Percentiles rank a stretch among this genome's conserved stretches.
These are phyloP conservation scores for Tulasnella sp. DNA, from an alignment of 768 basidiomycete genomes.

Conservation along the genomic window DNA sequence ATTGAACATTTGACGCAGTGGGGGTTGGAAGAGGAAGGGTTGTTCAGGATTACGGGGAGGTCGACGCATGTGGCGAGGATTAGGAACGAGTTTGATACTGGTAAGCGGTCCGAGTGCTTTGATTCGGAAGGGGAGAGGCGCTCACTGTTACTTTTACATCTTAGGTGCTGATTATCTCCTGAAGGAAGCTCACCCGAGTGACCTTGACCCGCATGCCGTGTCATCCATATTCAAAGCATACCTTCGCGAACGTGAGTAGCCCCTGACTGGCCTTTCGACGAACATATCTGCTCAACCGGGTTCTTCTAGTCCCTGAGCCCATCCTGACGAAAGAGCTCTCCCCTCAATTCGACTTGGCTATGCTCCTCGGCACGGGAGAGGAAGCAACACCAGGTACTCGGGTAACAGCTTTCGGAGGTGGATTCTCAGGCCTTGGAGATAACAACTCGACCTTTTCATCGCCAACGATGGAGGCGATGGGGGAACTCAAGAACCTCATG, in stretches of 20 bases:
- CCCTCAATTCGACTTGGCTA: slow-evolving; percentile 71
- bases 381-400: slow-evolving; percentile 17
- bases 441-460: background rate
- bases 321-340: slow-evolving; percentile 66
- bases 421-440: background rate
- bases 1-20: slow-evolving; percentile 73
- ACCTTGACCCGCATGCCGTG: slow-evolving; percentile 91
- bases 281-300: too few species aligned
- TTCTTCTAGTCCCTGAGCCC: slow-evolving; percentile 81
- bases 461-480: slow-evolving; percentile 28
- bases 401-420: slow-evolving; percentile 13
- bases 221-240: slow-evolving; percentile 89
- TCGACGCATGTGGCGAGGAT: slow-evolving; percentile 71
- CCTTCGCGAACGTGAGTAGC: slow-evolving; percentile 75
- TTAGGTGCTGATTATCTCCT: slow-evolving; percentile 83
- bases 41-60: slow-evolving; percentile 82
- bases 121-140: background rate
- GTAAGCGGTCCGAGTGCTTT: slow-evolving; percentile 35
- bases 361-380: slow-evolving; percentile 45
- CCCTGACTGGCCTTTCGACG: too few species aligned
- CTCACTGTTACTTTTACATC: slow-evolving; percentile 18
- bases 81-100: slow-evolving; percentile 74
- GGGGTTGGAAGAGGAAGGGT: slow-evolving; percentile 79
- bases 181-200: slow-evolving; percentile 65
- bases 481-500: slow-evolving; percentile 54